Base-by-base conservation (phyloP, 2,329 filamentous ascomycete genomes). In the Colletotrichum sansevieriae region DNA sequence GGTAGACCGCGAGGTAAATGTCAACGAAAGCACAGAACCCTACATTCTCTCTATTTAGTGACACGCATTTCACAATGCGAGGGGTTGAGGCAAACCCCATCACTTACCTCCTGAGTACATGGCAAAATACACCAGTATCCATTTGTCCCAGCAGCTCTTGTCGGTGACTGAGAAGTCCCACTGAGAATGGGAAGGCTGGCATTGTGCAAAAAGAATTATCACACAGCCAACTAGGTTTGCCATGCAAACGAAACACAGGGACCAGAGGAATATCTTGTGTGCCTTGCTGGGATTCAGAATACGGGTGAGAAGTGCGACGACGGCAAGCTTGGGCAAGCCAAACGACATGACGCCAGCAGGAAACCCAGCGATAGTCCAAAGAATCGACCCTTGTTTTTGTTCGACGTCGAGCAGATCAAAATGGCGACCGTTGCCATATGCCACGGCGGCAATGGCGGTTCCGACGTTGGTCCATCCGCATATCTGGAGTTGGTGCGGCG, bases 1-100 rank as follows among this genome's bases (percentile, higher is more conserved):
- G 81, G 43, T 83, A 83, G 0, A 82, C 70, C 15, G 82, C 80
- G 5, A 83, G 76, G 58, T 83, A 83, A 1, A 83, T 71, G 68
- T 83, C 81, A n/a, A 79, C 75, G 25, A 77, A 72, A 1, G 75
- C 79, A 13, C 78, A 81, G 18, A 78, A 71, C 0, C 73, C 78
- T 79, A 55, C 35, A 13, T 4, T 3, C 4, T 13, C 4, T 2
- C 41, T 1, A 3, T 0, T 54, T 47, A 52, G 37, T 8, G 4
- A 46, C 13, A 33, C 22, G 41, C 13, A 2, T 7, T 22, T 29
- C 15, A 52, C 49, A 7, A 15, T 18, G n/a, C 2, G n/a, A 12
- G 0, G 9, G 3, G 3, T 20, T 3, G 4, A 2, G 20, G 1
- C 8, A 3, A 4, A 18, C 10, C 0, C 47, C 2, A 18, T 15